Base-by-base conservation (phyloP, 805 yeast species). In the Hemisphaericaspora nanyangensis region DNA sequence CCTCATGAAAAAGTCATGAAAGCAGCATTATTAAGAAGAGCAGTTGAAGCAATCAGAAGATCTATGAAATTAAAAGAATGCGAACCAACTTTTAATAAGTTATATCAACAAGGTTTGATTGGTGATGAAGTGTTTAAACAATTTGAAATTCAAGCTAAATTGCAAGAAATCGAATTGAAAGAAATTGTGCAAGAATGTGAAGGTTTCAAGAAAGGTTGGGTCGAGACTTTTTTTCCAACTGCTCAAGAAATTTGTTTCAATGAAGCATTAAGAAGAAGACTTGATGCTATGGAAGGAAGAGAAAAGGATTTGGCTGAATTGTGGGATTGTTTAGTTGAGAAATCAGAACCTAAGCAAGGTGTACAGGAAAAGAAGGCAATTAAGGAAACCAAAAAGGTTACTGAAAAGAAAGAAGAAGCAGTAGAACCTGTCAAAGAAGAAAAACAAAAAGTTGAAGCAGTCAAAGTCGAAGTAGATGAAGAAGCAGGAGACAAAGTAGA, bases 241-340 rank as follows among this genome's bases (percentile, higher is more conserved):
- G 82, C 90, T 31, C 91, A 85, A 58, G 97, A 93, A 57, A 82
- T 91, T 37, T 87, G 95, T 46, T 85, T 89, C 62, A 93, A 91
- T 58, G 91, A 85, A 63, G 96, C 96, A 1, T 69, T 91, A 38
- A 77, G 91, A 62, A 80, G 93, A 69, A 82, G 97, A 54, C 52
- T 77, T 26, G 49, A 54, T 30, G 62, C 76, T 4, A 60, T 81
- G 53, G 76, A 65, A 17, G 60, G 54, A 13, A 61, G 74, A 40
- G 41, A 59, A 10, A 55, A 58, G 40, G 55, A 51, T 33, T 64
- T 67, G 45, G 38, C 58, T 13, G 51, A 51, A 27, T 44, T 64
- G 44, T 69, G 74, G 74, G 61, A 64, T 15, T 35, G 51, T 34
- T 55, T 48, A 38, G 55, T 44, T 13, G 51, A 39, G 7, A 34